A percentile compares a stretch with the other conserved stretches of the same genome.
These are phyloP conservation scores for Eimeria praecox DNA, from an alignment of 169 alveolate species.

Conservation along the genomic window DNA sequence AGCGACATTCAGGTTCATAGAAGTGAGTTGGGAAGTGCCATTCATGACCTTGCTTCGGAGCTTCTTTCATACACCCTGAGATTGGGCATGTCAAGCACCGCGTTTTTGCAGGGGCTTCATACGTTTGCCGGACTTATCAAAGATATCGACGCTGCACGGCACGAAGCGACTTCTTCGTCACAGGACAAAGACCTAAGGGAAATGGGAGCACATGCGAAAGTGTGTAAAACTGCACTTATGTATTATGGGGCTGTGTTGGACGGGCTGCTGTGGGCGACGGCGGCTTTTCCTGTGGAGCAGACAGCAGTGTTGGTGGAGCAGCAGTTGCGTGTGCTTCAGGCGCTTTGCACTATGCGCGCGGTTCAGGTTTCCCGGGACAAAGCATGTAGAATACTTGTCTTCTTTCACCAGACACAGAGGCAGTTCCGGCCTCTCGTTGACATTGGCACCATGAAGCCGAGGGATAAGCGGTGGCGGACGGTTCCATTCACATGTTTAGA, in stretches of 20 bases:
- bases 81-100: not conserved
- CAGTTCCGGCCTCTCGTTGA: not conserved
- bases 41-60: not conserved
- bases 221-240: not conserved
- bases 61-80: not conserved
- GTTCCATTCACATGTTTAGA: not conserved
- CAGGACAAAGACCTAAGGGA: too few species aligned
- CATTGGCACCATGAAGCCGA: not conserved
- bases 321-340: not conserved
- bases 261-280: not conserved
- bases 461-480: not conserved
- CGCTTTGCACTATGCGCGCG: not conserved
- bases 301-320: not conserved
- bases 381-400: not conserved
- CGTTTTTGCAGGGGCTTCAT: not conserved
- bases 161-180: too few species aligned
- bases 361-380: not conserved
- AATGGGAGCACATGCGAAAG: too few species aligned
- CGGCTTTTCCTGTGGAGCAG: not conserved
- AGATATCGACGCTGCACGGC: not conserved
- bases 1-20: not conserved
- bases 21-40: not conserved
- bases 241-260: slow-evolving; percentile 7
- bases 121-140: not conserved
- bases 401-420: not conserved